A percentile compares a stretch with the other conserved stretches of the same genome.
Conservation (phyloP, 169 alveolate genomes). For the Plasmodium cynomolgi region DNA sequence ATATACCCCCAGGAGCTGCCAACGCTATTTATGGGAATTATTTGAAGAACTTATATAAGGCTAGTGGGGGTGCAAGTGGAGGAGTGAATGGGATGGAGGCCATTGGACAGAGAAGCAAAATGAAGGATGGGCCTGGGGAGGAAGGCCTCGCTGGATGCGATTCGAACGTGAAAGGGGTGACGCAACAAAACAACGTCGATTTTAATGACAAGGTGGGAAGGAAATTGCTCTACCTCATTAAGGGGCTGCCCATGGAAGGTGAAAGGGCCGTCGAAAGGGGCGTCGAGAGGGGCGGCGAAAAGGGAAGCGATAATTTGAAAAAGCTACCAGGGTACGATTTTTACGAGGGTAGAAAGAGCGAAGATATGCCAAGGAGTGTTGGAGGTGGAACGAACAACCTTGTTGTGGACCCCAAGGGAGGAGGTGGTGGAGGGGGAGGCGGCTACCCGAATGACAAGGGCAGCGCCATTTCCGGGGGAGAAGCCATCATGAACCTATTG, state of each 20-base stretch:
- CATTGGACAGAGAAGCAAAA: background rate
- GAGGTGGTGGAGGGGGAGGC: background rate
- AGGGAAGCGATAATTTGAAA: background rate
- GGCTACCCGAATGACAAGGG: background rate
- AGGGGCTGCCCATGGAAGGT: conserved; percentile 21
- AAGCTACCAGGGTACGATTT: background rate
- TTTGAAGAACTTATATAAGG: background rate
- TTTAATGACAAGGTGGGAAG: conserved; percentile 34
- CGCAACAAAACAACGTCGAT: background rate
- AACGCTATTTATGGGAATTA: background rate
- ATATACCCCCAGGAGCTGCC: background rate
- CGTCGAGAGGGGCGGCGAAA: background rate
- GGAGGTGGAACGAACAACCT: background rate
- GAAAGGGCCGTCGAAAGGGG: background rate
- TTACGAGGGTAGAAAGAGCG: background rate
- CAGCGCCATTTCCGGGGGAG: conserved; percentile 44
- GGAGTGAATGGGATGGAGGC: background rate
- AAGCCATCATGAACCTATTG: conserved; percentile 57
- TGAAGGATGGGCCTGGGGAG: background rate
- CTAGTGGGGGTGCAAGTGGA: background rate
- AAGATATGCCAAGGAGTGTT: background rate
- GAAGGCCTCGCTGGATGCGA: background rate
- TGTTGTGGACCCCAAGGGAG: background rate
- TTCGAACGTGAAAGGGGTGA: background rate
- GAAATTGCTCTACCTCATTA: conserved; percentile 30